Conservation (phyloP, 306 rosid species). For the Astragalus glycyphyllos region DNA sequence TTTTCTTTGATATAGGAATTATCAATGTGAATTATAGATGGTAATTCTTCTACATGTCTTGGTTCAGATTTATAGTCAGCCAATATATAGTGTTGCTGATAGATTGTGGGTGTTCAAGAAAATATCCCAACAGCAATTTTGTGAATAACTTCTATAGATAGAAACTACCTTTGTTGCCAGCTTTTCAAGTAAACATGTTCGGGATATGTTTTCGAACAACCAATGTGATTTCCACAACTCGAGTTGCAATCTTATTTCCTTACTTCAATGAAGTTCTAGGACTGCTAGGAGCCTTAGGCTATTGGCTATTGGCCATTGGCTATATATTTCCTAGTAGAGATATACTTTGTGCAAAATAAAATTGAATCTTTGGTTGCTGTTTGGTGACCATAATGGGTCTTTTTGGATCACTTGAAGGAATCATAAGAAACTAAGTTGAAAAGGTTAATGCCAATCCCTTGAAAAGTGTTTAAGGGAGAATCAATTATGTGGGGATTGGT, state of each 20-base stretch:
- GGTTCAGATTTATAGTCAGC: conserved; percentile 71
- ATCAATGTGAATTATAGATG: too few species aligned
- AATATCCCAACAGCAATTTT: conserved; percentile 61
- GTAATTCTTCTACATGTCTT: conserved; percentile 7
- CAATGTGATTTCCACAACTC: conserved; percentile 77
- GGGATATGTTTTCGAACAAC: conserved; percentile 73
- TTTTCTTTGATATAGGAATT: too few species aligned
- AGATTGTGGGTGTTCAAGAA: conserved; percentile 67
- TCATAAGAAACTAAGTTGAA: conserved; percentile 61
- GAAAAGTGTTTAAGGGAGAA: conserved; percentile 23
- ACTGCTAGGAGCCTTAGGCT: conserved; percentile 76
- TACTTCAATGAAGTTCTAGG: conserved; percentile 84
- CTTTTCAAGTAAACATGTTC: conserved; percentile 51
- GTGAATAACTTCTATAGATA: conserved; percentile 57
- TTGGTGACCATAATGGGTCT: conserved; percentile 60
- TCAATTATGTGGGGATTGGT: too few species aligned
- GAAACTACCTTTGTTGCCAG: conserved; percentile 60
- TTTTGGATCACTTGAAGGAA: conserved; percentile 76
- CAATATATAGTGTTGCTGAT: conserved; percentile 62
- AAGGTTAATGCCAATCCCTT: neutral
- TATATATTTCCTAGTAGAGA: conserved; percentile 83
- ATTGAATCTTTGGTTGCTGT: conserved; percentile 66
- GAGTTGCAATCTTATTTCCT: conserved; percentile 75
- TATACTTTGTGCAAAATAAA: conserved; percentile 79
- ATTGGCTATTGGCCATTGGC: conserved; percentile 92